phyloP scores from a whole-genome alignment of 1,284 basidiomycete genomes.

The Papiliotrema fonsecae region DNA sequence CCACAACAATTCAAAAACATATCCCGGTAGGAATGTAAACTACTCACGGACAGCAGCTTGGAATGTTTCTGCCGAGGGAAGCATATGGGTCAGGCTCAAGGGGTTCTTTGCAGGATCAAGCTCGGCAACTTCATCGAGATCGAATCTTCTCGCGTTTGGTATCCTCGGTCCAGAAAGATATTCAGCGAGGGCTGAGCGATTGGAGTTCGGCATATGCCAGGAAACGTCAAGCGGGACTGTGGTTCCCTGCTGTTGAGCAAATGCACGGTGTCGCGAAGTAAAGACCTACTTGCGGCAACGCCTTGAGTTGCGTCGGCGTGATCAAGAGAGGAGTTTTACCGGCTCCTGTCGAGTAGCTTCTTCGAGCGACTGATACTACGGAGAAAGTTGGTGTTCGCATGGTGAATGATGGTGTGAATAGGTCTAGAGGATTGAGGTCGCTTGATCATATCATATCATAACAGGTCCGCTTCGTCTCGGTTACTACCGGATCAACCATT shows the following conservation, averaged over 20 bases:
- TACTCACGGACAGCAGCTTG: slow-evolving; percentile 69
- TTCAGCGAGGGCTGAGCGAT: slow-evolving; percentile 39
- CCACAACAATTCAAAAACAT: neutral
- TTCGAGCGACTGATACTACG: neutral
- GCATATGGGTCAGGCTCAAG: slow-evolving; percentile 86
- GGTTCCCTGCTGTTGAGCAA: slow-evolving; percentile 14
- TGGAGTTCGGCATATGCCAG: slow-evolving; percentile 48
- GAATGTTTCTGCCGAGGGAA: slow-evolving; percentile 72
- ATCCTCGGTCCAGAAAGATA: slow-evolving; percentile 55
- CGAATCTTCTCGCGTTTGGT: slow-evolving; percentile 69
- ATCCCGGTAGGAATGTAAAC: neutral
- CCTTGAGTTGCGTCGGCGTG: slow-evolving; percentile 29
- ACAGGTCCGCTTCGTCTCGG: too few species aligned
- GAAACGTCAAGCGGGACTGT: slow-evolving; percentile 43
- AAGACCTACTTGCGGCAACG: slow-evolving; percentile 30
- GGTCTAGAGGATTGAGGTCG: neutral
- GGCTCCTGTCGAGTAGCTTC: neutral
- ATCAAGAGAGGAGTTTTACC: slow-evolving; percentile 29
- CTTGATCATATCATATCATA: too few species aligned
- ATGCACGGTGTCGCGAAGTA: neutral
- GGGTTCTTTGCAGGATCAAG: slow-evolving; percentile 49
- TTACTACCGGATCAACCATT: too few species aligned
- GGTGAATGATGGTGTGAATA: too few species aligned
- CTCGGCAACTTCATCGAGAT: slow-evolving; percentile 64
- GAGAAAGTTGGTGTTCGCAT: neutral